Evolutionary conservation across 768 basidiomycete genomes (phyloP), one percentile per base, ranked within the genome.

Genomic region (Lactarius vividus): DNA sequence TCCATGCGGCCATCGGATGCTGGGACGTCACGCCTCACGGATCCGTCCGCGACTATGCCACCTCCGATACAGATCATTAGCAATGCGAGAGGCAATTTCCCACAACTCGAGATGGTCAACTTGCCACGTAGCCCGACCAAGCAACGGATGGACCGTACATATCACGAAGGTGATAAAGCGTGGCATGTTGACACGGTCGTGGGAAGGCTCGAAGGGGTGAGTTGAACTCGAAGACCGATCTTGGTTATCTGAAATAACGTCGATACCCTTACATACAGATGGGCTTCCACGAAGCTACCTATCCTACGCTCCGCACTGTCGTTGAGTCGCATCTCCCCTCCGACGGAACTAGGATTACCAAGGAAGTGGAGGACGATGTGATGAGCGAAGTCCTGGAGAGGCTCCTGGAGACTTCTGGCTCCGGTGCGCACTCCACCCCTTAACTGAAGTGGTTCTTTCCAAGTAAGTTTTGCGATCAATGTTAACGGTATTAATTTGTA

Each of bases 341-440:
- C 79, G 66, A 67, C 86, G 65, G 81, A 81, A 13, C 63, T 65
- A n/a, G 77, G 76, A 64, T 82, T 11, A 78, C 77, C 29, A 85
- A 83, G 69, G 87, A 88, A 11, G 74, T 74, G 1, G 88, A 89
- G 73, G 87, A 88, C 69, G 82, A 87, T 62, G 82, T 89, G 60
- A 84, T 88, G 37, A 88, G 86, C 15, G 84, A 79, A 7, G 69
- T 89, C 68, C 74, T 89, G 37, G 88, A 89, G 69, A 84, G 84
- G 52, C 76, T 89, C 58, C 75, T 88, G 54, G 77, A 83, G 4
- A 7, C 26, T 16, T 63, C 69, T 56, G 64, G 54, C 7, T 69
- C 69, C 10, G 39, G 57, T 23, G 1, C 28, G 57, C 66, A 29
- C 16, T 33, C 62, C 7, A 40, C 58, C 42, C 16, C n/a, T 60